Evolutionary conservation across 2,329 filamentous ascomycete species (phyloP).

Genomic region (Aspergillus sergii): DNA sequence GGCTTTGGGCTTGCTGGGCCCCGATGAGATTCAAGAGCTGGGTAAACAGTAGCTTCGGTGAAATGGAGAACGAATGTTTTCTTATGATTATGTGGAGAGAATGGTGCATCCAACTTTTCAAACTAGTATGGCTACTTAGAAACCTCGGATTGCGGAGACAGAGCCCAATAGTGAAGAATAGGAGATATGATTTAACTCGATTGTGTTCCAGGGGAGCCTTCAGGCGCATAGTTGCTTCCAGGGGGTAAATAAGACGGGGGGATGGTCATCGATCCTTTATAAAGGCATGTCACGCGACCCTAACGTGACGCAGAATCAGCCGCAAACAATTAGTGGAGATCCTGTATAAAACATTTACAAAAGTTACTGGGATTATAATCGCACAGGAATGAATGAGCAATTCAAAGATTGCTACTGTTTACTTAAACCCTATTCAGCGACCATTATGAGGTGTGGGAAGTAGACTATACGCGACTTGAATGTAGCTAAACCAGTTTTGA

Average conservation of each 20-base stretch:
- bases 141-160: background rate
- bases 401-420: too few species aligned
- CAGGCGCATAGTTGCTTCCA: background rate
- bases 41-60: background rate
- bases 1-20: conserved; percentile 64
- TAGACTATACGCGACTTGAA: too few species aligned
- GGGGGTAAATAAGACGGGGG: background rate
- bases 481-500: too few species aligned
- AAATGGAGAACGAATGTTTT: background rate
- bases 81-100: background rate
- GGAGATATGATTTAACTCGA: background rate
- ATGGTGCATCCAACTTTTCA: background rate
- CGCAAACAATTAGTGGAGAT: too few species aligned
- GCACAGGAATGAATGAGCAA: too few species aligned
- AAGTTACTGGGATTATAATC: too few species aligned
- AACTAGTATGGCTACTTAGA: background rate
- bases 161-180: background rate
- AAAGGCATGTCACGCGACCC: background rate
- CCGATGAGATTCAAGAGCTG: conserved; percentile 50
- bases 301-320: background rate
- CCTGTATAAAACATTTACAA: too few species aligned
- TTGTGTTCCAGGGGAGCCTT: background rate
- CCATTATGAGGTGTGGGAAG: too few species aligned
- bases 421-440: too few species aligned
- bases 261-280: background rate